Evolutionary conservation across 2,329 filamentous ascomycete species (phyloP).

Genomic region (Karstenula rhodostoma): DNA sequence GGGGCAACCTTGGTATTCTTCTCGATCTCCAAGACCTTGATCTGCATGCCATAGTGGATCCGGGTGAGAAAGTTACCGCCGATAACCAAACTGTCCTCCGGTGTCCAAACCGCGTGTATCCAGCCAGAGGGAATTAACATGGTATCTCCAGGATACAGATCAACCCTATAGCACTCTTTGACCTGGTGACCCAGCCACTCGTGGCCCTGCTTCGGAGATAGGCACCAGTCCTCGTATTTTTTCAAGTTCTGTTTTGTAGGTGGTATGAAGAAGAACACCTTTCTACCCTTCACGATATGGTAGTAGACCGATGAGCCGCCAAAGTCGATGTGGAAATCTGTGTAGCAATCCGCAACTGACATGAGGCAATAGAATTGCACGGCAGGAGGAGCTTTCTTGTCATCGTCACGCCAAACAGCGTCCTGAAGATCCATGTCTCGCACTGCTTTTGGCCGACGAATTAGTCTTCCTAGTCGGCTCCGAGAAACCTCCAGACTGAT

Average conservation of each 20-base stretch:
- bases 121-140: constrained; percentile 76
- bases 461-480: constrained; percentile 67
- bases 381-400: constrained; percentile 66
- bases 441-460: constrained; percentile 70
- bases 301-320: constrained; percentile 76
- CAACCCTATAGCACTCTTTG: constrained; percentile 72
- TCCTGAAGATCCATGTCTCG: constrained; percentile 68
- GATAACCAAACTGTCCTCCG: constrained; percentile 73
- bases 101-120: constrained; percentile 77
- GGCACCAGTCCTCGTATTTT: constrained; percentile 76
- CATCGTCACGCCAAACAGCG: constrained; percentile 63
- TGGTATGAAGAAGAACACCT: constrained; percentile 76
- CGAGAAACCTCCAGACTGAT: constrained; percentile 74
- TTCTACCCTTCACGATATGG: constrained; percentile 72
- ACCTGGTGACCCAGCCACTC: constrained; percentile 71
- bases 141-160: constrained; percentile 71
- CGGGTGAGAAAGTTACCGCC: constrained; percentile 75
- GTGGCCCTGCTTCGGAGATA: constrained; percentile 70
- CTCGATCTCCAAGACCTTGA: constrained; percentile 71
- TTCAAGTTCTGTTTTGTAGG: constrained; percentile 73
- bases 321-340: constrained; percentile 77
- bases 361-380: constrained; percentile 75
- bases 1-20: constrained; percentile 71
- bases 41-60: constrained; percentile 72
- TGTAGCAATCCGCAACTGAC: constrained; percentile 76